Evolutionary conservation across 2,329 filamentous ascomycete species (phyloP).

Genomic region (Geosmithia morbida): DNA sequence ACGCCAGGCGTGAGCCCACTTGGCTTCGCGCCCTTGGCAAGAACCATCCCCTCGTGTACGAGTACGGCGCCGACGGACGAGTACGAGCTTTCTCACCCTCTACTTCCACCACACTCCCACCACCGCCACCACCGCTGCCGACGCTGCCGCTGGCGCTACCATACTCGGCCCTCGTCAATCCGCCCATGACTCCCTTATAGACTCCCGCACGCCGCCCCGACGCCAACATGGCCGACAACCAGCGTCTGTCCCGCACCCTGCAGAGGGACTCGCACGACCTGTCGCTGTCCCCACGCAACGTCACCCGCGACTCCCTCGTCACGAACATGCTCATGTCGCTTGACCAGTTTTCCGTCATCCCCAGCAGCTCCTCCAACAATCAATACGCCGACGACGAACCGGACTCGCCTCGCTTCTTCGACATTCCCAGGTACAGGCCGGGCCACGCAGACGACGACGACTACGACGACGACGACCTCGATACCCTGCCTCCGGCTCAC

Average conservation of each 20-base stretch:
- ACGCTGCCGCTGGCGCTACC: background rate
- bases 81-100: background rate
- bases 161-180: background rate
- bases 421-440: slow-evolving; percentile 5
- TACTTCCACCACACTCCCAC: background rate
- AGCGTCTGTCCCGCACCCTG: slow-evolving; percentile 7
- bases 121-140: background rate
- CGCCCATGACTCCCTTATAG: slow-evolving; percentile 11
- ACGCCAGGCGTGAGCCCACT: background rate
- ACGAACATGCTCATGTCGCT: slow-evolving; percentile 92
- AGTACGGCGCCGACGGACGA: background rate
- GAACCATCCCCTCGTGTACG: background rate
- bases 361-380: slow-evolving; percentile 3
- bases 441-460: slow-evolving; percentile 4
- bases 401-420: slow-evolving; percentile 7
- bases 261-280: slow-evolving; percentile 69
- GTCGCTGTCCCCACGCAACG: slow-evolving; percentile 60
- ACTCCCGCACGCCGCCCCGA: slow-evolving; percentile 7
- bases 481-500: slow-evolving; percentile 3
- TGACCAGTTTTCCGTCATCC: slow-evolving; percentile 53
- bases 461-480: background rate
- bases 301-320: slow-evolving; percentile 80
- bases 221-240: slow-evolving; percentile 12
- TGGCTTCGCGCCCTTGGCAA: background rate
- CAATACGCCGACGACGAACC: slow-evolving; percentile 13